Base-by-base conservation (phyloP, 805 yeast species). In the Starmerella bombicola region DNA sequence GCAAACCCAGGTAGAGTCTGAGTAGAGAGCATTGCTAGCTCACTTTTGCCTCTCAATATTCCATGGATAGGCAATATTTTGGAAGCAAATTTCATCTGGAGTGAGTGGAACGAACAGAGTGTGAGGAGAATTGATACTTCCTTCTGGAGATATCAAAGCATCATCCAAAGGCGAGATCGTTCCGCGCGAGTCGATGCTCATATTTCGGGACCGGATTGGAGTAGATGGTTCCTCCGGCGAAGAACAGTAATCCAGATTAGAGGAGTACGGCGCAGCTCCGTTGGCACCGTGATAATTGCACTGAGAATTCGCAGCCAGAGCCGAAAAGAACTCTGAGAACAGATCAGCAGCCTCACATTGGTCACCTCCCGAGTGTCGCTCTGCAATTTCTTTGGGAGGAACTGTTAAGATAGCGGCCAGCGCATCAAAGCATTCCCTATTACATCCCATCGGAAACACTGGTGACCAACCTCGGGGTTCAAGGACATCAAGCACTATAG, bases 381-480 rank as follows among this genome's bases (percentile, higher is more conserved):
- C 40, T 2, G 43, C 39, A 39, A 47, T 22, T 16, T 41, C 46
- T 10, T 22, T n/a, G 9, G 55, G 54, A 4, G 55, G 53, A 18
- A 38, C 33, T 10, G 48, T 26, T 10, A 47, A 41, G 18, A 50
- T 31, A 5, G 53, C 44, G 38, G 50, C 54, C 40, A 53, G 48
- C 43, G 52, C 48, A 26, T 53, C 54, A 37, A 51, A 53, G 38
- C 55, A 51, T 15, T 48, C 52, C 25, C 40, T 35, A 8, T 41
- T n/a, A 26, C 42, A 42, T 26, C 47, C 43, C 12, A 25, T 32
- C 6, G 50, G 45, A 26, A 29, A 39, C 8, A 47, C 43, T 5
- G 42, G 33, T 7, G 48, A 49, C 41, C 52, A 50, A 2, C 37
- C 28, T 9, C 42, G 46, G 15, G 41, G 36, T 15, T 50, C 48